A percentile compares a stretch with the other conserved stretches of the same genome.
These are phyloP conservation scores for Mortierella sp. DNA, from an alignment of 371 early-diverging fungal species.

Conservation along the genomic window DNA sequence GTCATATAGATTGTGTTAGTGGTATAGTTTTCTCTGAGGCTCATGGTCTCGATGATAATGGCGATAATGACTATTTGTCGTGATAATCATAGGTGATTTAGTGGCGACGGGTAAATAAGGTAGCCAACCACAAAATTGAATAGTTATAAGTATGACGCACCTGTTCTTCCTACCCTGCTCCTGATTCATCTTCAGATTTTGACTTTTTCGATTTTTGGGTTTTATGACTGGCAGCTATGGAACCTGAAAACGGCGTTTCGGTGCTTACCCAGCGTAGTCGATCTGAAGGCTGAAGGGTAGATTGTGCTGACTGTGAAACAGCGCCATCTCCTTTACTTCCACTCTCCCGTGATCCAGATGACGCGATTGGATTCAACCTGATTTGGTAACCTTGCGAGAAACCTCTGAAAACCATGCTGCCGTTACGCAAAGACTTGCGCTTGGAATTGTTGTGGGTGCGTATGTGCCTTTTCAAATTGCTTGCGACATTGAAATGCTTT, in stretches of 20 bases:
- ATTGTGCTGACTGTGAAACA: background rate
- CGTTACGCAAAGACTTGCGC: constrained; percentile 27
- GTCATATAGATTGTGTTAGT: too few species aligned
- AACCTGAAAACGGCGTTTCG: constrained; percentile 16
- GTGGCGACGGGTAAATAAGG: too few species aligned
- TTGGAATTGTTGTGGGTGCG: constrained; percentile 29
- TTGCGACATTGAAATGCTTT: constrained; percentile 42
- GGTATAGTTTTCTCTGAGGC: too few species aligned
- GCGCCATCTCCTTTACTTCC: background rate
- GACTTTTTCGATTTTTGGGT: background rate
- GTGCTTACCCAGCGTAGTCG: constrained; percentile 36
- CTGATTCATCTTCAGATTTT: background rate
- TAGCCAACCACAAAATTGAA: background rate
- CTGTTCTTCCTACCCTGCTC: background rate
- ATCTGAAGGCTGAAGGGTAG: background rate
- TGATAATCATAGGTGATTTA: too few species aligned
- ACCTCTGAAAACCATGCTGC: constrained; percentile 33
- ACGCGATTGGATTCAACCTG: background rate
- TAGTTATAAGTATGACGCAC: background rate
- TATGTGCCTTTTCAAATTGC: constrained; percentile 46
- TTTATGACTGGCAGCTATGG: constrained; percentile 5
- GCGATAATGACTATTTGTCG: too few species aligned
- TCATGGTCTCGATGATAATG: too few species aligned
- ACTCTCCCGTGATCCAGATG: background rate
- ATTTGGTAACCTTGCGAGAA: constrained; percentile 24